These are phyloP conservation scores for Pyrus betulifolia DNA, from an alignment of 306 rosid species.

Conservation along the genomic window DNA sequence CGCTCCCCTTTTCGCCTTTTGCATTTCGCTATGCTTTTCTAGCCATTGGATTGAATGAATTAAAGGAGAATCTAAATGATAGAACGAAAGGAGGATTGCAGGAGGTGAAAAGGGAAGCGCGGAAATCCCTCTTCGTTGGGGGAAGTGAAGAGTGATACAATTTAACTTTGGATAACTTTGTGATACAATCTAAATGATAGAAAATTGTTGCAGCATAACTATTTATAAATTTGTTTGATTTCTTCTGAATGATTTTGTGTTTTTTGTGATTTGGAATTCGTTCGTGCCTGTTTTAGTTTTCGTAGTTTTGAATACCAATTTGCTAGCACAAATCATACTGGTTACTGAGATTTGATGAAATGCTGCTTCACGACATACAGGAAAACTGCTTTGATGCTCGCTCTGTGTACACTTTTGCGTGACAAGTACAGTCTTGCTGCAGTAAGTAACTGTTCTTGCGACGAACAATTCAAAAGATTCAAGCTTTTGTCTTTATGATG, in stretches of 20 bases:
- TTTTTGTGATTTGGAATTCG: not conserved
- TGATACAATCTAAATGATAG: too few relatives aligned
- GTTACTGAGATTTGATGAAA: slow-evolving; percentile 1
- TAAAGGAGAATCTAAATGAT: not conserved
- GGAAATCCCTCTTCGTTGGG: not conserved
- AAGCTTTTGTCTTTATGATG: not conserved
- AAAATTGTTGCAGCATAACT: not conserved
- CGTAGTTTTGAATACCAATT: not conserved
- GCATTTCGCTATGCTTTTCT: not conserved
- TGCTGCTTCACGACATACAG: slow-evolving; percentile 26
- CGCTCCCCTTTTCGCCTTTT: not conserved
- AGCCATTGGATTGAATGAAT: too few relatives aligned
- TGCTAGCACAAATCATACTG: not conserved
- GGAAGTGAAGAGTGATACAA: too few relatives aligned
- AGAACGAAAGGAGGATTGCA: not conserved
- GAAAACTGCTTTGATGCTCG: slow-evolving; percentile 94
- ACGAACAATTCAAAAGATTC: not conserved
- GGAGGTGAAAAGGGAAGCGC: too few relatives aligned
- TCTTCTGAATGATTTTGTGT: not conserved
- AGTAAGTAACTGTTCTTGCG: slow-evolving; percentile 30
- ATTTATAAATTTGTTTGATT: not conserved
- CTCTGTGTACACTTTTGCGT: slow-evolving; percentile 63
- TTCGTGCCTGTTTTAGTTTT: not conserved
- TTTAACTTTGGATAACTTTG: too few relatives aligned
- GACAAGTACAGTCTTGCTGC: slow-evolving; percentile 96